Evolutionary conservation across 148 eudicot species (phyloP), one percentile per base, ranked within the genome.

Genomic region (Simmondsia chinensis): DNA sequence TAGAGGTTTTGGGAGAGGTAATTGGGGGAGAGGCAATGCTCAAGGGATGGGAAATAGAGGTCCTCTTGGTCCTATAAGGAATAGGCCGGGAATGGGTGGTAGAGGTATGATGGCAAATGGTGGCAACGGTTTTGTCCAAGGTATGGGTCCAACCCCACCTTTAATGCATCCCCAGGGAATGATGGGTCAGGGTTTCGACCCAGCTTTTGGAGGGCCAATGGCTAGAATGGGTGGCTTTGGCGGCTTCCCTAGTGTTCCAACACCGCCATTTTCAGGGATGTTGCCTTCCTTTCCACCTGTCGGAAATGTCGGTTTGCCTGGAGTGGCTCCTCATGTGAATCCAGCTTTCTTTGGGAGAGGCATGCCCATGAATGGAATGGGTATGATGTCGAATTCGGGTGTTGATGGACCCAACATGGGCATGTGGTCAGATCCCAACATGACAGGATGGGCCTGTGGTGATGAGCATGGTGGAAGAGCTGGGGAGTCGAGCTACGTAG

Each of bases 321-420:
- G 86, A 42, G 94, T 87, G 58, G 89, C 96, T 50, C 96, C 94
- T 58, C 96, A 87, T 64, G 86, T 87, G 21, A 87, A 87, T 61
- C 96, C 94, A 20, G 89, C 94, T 22, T 87, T 87, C 46, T 87
- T 87, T 39, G 76, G 74, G 33, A 68, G 96, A 22, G 96, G 86
- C 31, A 83, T 87, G 94, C 50, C 56, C 22, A 64, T 73, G 26
- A 77, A 73, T 58, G 88, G 89, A 34, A 87, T 87, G 96, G 79
- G 80, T 14, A 77, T 79, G 86, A 75, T 80, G 82, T 80, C 77
- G 33, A 52, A 46, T 27, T 46, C 54, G 29, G 96, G 89, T 18
- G 74, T 87, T 82, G 95, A 69, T 39, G 85, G 77, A 33, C 82
- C 66, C 49, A 76, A 68, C 36, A 59, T 73, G 8, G 82, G 84